These are phyloP conservation scores for Ceratocystis cubensis DNA, from an alignment of 2,329 filamentous ascomycete genomes.

Conservation along the genomic window DNA sequence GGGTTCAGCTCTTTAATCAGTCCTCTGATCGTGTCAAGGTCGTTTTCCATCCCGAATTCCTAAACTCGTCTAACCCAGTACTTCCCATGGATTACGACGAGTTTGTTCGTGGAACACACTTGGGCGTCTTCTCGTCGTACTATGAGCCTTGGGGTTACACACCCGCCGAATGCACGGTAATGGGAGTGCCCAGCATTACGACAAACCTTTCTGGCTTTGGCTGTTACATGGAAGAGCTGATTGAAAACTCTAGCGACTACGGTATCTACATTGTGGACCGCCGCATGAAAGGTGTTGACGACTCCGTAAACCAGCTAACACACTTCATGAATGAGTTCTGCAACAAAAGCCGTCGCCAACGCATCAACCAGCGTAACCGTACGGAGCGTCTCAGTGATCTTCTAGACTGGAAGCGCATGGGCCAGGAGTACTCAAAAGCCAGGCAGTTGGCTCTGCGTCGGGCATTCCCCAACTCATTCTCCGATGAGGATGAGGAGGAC, in stretches of 20 bases:
- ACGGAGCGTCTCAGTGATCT: slow-evolving; percentile 91
- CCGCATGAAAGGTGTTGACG: slow-evolving; percentile 86
- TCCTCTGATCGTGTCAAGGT: slow-evolving; percentile 92
- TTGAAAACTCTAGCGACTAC: slow-evolving; percentile 95
- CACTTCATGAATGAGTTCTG: slow-evolving; percentile 77
- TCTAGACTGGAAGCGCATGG: slow-evolving; percentile 98
- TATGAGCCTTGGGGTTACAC: slow-evolving; percentile 99
- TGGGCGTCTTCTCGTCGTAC: slow-evolving; percentile 93
- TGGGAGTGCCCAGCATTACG: slow-evolving; percentile 97
- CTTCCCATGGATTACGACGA: slow-evolving; percentile 95
- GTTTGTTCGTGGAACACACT: slow-evolving; percentile 90
- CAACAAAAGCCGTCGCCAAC: slow-evolving; percentile 83
- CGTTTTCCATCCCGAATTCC: slow-evolving; percentile 94
- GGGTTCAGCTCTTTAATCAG: slow-evolving; percentile 95
- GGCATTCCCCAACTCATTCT: slow-evolving; percentile 82
- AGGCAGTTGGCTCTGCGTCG: slow-evolving; percentile 80
- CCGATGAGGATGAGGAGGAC: slow-evolving; percentile 71
- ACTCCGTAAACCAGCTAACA: slow-evolving; percentile 93
- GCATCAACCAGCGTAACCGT: slow-evolving; percentile 96
- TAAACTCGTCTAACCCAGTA: slow-evolving; percentile 91
- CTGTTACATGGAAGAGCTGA: slow-evolving; percentile 98
- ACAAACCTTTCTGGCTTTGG: slow-evolving; percentile 96
- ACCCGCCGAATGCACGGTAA: slow-evolving; percentile 93
- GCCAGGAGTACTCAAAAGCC: slow-evolving; percentile 97
- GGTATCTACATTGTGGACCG: slow-evolving; percentile 98